These are phyloP conservation scores for Chlamydomonas urium DNA, from an alignment of 139 green algal genomes.

Conservation along the genomic window DNA sequence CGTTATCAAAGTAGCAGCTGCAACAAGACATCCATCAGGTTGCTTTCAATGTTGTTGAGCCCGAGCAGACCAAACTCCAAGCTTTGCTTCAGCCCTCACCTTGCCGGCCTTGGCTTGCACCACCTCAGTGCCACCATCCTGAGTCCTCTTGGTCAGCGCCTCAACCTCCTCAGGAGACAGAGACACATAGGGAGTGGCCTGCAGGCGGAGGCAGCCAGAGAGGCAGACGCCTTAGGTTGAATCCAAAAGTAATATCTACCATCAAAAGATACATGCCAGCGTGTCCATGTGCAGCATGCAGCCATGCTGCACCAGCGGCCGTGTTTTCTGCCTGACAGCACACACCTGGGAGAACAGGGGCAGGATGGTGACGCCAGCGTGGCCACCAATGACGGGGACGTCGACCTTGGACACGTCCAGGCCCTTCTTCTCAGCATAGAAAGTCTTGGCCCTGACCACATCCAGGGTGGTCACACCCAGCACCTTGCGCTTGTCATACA, in stretches of 20 bases:
- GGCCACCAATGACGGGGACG: constrained; percentile 94
- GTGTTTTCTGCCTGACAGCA: too few species aligned
- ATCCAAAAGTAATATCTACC: not conserved
- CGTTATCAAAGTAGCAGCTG: too few species aligned
- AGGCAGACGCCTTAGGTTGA: not conserved
- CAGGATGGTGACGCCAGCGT: constrained; percentile 98
- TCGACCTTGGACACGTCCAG: constrained; percentile 82
- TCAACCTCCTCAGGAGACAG: constrained; percentile 80
- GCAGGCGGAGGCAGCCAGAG: not conserved
- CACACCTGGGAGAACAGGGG: constrained; percentile 93
- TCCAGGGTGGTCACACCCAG: constrained; percentile 88
- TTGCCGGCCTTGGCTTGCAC: constrained; percentile 87
- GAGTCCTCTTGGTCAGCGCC: constrained; percentile 93
- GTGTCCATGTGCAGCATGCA: too few species aligned
- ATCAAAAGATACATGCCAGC: too few species aligned
- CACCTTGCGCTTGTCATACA: constrained; percentile 77
- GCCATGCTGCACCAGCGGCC: too few species aligned
- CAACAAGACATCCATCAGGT: too few species aligned
- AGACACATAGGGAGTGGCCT: constrained; percentile 33
- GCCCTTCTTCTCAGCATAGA: constrained; percentile 89
- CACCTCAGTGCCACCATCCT: constrained; percentile 98
- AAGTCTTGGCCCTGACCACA: constrained; percentile 89
- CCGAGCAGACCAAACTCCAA: too few species aligned
- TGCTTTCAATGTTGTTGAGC: too few species aligned
- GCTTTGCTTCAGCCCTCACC: too few species aligned